Evolutionary conservation across 192 early-diverging fungal genomes (phyloP), one percentile per base, ranked within the genome.

Genomic region (Coemansia sp.): DNA sequence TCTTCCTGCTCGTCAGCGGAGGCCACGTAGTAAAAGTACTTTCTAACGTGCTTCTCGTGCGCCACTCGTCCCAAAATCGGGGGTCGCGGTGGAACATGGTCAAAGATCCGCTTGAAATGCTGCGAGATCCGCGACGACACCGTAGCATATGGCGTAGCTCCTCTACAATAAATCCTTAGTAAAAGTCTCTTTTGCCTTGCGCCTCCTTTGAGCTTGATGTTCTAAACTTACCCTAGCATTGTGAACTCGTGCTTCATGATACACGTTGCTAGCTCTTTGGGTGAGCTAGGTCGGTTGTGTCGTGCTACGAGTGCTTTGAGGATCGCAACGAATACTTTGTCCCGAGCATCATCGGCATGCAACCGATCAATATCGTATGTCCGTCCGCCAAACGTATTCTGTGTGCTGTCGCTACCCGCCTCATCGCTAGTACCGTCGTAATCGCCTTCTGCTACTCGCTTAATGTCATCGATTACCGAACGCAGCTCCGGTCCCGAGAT

Each of bases 51-150:
- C 13, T 83, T 76, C 58, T 88, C 84, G 73, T 92, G 89, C 18
- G 88, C 83, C 31, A 85, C 85, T 40, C 89, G 89, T 16, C 88
- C 89, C 0, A 92, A 79, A 10, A 92, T 72, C 23, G 91, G 89
- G 16, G 87, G 83, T 13, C 91, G 83, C 4, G 90, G 90, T 9
- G 90, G 90, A 23, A 84, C 82, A 70, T 90, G 88, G 43, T 93
- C 91, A 23, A 89, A 81, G 35, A 88, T 88, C 48, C 91, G 87
- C 66, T 92, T 92, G 61, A 93, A 94, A 66, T 94, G 93, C 68
- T 94, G 91, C 2, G 92, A 93, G 69, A 94, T 94, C 37, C 92
- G 86, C 37, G 92, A 94, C 10, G 92, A 93, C 24, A 94, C 93
- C 18, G 93, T 94, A 1, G 92, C 93, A 77, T 90, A 92, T 23